A percentile compares a stretch with the other conserved stretches of the same genome.
Conservation (phyloP, 495 filamentous ascomycete genomes). For the Neurospora cerealis region DNA sequence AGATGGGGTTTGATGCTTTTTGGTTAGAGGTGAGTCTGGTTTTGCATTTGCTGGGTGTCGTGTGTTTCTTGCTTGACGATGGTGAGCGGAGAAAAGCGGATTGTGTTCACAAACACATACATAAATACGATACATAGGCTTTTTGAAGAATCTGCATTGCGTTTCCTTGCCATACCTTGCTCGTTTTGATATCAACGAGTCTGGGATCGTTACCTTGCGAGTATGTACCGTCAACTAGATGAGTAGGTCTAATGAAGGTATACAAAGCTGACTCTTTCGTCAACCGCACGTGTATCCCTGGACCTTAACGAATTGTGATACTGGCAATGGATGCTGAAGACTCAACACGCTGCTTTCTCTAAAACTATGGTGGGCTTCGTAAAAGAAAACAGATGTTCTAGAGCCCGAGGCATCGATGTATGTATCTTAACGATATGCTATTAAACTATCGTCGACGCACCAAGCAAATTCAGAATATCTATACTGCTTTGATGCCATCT, state of each 20-base stretch:
- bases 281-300: background rate
- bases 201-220: too few species aligned
- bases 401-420: background rate
- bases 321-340: background rate
- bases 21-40: background rate
- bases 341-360: background rate
- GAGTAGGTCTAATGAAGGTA: too few species aligned
- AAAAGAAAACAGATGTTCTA: background rate
- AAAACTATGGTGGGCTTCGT: background rate
- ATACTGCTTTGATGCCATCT: background rate
- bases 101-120: background rate
- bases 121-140: background rate
- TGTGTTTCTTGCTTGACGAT: background rate
- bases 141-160: background rate
- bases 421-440: background rate
- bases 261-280: too few species aligned
- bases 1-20: background rate
- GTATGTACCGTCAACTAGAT: too few species aligned
- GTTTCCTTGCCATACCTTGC: background rate
- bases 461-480: background rate
- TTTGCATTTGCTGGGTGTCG: background rate
- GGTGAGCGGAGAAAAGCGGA: background rate
- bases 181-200: too few species aligned
- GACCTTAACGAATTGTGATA: background rate
- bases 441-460: background rate